Base-by-base conservation (phyloP, 768 basidiomycete species). In the Serendipita sp. region DNA sequence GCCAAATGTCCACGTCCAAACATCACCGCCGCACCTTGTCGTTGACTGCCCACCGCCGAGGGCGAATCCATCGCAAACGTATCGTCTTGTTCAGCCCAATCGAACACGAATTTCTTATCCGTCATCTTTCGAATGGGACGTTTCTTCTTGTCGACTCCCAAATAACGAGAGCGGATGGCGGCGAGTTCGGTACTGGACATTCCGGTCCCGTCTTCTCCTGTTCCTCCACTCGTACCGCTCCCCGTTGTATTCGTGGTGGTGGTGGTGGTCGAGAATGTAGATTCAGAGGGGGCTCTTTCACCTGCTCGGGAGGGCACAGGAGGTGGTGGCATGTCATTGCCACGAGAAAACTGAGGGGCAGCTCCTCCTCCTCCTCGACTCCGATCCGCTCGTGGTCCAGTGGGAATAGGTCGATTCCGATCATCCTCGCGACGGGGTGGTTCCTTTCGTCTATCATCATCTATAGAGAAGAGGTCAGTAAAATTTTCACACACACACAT, bases 101-200 rank as follows among this genome's bases (percentile, higher is more conserved):
- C 96, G 71, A 99, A 99, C n/a, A 95, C 90, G 72, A 98, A 92
- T 75, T 95, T 95, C 75, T 92, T 85, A 74, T 94, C 92, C 71
- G 89, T 91, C 83, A 89, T 92, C 76, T 93, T 94, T 64, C 92
- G 85, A 69, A 92, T 88, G 75, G 90, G 92, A 45, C 91, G 86
- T 76, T 93, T 94, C 80, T 94, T 93, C 75, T 85, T 90, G 74
- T 89, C 88, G 18, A 91, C 88, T 3, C 96, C 96, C 37, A 99
- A 85, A 73, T 99, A 98, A 44, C 95, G 84, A 28, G 93, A 90
- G 5, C 92, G 86, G 69, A 98, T 86, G 0, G 87, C 89, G 0
- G 79, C 78, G 4, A 95, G 79, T 71, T 95, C 94, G 56, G 78
- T 81, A 58, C 88, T 86, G 0, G 48, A 18, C 32, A 18, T 24